These are phyloP conservation scores for Mycena chlorophos DNA, from an alignment of 768 basidiomycete genomes.

Conservation along the genomic window DNA sequence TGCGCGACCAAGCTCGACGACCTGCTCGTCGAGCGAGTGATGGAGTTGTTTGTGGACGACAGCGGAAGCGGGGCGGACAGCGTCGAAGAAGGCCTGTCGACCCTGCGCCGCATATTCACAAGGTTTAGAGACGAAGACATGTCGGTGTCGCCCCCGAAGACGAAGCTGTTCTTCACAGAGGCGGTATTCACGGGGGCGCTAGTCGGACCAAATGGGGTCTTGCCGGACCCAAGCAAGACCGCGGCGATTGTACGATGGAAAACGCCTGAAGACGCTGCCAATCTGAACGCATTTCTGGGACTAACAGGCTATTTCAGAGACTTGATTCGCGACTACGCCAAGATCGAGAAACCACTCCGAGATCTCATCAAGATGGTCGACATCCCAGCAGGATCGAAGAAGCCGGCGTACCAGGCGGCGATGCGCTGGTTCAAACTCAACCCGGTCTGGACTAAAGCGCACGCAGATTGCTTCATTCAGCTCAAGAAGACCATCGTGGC, in stretches of 20 bases:
- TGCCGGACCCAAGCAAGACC: conserved; percentile 38
- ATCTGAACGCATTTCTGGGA: conserved; percentile 37
- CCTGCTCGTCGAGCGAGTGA: conserved; percentile 20
- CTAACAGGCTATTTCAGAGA: conserved; percentile 36
- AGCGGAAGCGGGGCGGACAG: conserved; percentile 32
- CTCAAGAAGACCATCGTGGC: conserved; percentile 26
- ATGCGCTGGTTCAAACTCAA: conserved; percentile 24
- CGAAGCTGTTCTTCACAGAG: conserved; percentile 36
- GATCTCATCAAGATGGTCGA: conserved; percentile 28
- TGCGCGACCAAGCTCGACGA: conserved; percentile 28
- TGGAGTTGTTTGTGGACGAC: conserved; percentile 44
- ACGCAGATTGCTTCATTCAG: conserved; percentile 24
- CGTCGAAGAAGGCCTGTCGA: conserved; percentile 29
- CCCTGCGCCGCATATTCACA: conserved; percentile 28
- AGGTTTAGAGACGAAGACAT: conserved; percentile 29
- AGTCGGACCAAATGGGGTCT: conserved; percentile 35
- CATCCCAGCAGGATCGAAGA: conserved; percentile 21
- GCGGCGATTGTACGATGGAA: conserved; percentile 38
- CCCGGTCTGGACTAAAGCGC: conserved; percentile 18
- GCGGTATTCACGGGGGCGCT: conserved; percentile 36
- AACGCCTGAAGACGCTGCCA: conserved; percentile 27
- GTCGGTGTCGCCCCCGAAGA: conserved; percentile 40
- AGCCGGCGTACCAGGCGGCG: conserved; percentile 27
- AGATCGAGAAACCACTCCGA: conserved; percentile 30
- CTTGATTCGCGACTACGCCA: conserved; percentile 36